Base-by-base conservation (phyloP, 139 green algal species). In the Ostreobium quekettii region DNA sequence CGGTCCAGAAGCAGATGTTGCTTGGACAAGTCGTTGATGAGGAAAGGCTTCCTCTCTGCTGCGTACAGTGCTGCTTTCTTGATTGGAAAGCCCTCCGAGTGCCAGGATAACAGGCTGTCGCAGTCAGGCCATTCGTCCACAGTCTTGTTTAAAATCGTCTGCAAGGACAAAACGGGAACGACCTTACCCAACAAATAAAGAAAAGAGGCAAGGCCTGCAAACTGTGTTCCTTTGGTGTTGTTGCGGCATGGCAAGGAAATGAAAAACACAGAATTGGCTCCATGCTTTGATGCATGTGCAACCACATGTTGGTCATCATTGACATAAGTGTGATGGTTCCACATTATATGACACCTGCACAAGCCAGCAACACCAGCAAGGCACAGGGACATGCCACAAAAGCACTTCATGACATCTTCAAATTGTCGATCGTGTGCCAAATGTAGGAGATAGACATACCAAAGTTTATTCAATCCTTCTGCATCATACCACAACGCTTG, bases 51-150 rank as follows among this genome's bases (percentile, higher is more conserved):
- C 31, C 87, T 72, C 63, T 97, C 76, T 11, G 70, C 67, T 0
- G 74, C 90, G 71, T 94, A 96, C 36, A 33, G 61, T 30, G 32
- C 70, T 4, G 83, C 93, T 83, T 98, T 98, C 15, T 79, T 64
- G 8, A 99, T 75, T 0, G 94, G 94, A 57, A 98, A 99, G n/a
- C 90, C 89, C 4, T 93, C 83, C 36, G 80, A 92, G 82, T 96
- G 89, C 89, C 95, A 99, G 33, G 83, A 87, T 56, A 99, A 85
- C 59, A 98, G 71, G 60, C 79, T 87, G 42, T 97, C 85, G 30
- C 82, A 88, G 11, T 81, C 42, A 1, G 95, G 95, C 95, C 95
- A 99, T 33, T 93, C 80, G 29, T 96, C 86, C 3, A 96, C 74
- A 0, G 85, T 78, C 67, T 89, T 68, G 36, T 95, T 77, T 39